Evolutionary conservation across 2,329 filamentous ascomycete species (phyloP), one percentile per base, ranked within the genome.

Genomic region (Pseudogymnoascus sp.): DNA sequence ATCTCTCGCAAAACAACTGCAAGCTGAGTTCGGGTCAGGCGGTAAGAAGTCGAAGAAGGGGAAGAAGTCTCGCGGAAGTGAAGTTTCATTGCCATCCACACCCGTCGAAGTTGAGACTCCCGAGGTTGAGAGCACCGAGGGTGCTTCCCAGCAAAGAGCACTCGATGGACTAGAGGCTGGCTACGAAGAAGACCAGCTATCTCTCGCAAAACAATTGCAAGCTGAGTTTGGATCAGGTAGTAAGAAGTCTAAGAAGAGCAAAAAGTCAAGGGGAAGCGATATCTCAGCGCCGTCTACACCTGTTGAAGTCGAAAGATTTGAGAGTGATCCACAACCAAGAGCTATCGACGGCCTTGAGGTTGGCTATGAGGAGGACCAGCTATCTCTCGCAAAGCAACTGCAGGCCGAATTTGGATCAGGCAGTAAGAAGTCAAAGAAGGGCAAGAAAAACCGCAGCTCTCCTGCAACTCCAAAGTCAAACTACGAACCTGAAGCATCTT

Each of bases 381-480:
- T 56, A 26, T 13, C 42, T 56, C 42, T 56, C 13, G 61, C 42
- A 33, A 33, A 60, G 33, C 40, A 62, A 13, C 19, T 60, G 11
- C 47, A 44, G 7, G 38, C 42, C 10, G 47, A 29, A 26, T 38
- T 31, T 56, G 33, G 33, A 35, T 26, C 40, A n/a, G 75, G 75
- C 65, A 70, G 70, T 7, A 79, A 79, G 71, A 80, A 78, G 65
- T 71, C 71, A 53, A 72, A 72, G 63, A 72, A 71, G 31, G 31
- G 50, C 19, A 61, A 61, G 47, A 37, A 59, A 60, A 63, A 68
- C 63, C 66, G 68, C 21, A 64, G 65, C 65, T 56, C 50, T 21
- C 5, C 50, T 35, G 29, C 29, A 33, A 56, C 50, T n/a, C 50
- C 50, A 14, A 56, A 56, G 29, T 35, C 50, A 56, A 56, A 56